phyloP scores from a whole-genome alignment of 2,329 filamentous ascomycete genomes.

The Fusarium proliferatum region DNA sequence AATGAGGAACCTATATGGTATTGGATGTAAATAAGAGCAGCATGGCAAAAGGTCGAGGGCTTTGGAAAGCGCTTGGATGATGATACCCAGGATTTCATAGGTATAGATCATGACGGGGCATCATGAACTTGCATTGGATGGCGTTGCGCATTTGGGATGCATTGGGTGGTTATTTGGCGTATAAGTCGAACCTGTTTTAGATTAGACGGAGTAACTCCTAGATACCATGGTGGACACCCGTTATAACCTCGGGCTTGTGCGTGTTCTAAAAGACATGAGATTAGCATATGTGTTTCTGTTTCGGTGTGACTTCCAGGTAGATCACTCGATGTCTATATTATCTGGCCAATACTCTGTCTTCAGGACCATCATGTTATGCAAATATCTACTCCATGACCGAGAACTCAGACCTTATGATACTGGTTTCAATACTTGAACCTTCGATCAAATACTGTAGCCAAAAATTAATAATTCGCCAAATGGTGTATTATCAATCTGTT shows the following conservation, averaged over 20 bases:
- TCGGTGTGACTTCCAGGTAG: accelerated
- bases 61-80: not conserved
- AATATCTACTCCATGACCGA: not conserved
- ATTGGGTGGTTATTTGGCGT: not conserved
- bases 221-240: not conserved
- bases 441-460: not conserved
- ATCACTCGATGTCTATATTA: accelerated
- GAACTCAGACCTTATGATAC: not conserved
- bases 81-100: conserved; percentile 36
- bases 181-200: not conserved
- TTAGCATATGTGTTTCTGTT: not conserved
- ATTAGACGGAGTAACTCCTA: not conserved
- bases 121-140: conserved; percentile 24
- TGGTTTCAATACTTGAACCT: not conserved
- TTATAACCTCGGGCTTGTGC: not conserved
- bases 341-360: not conserved
- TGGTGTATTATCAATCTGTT: not conserved
- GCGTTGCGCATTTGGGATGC: conserved; percentile 27
- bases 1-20: not conserved
- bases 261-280: not conserved
- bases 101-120: conserved; percentile 8
- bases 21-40: not conserved
- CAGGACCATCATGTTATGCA: not conserved
- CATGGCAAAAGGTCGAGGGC: not conserved
- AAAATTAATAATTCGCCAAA: not conserved